Evolutionary conservation across 805 yeast species (phyloP), one percentile per base, ranked within the genome.

Genomic region (Pichia pseudocactophila): DNA sequence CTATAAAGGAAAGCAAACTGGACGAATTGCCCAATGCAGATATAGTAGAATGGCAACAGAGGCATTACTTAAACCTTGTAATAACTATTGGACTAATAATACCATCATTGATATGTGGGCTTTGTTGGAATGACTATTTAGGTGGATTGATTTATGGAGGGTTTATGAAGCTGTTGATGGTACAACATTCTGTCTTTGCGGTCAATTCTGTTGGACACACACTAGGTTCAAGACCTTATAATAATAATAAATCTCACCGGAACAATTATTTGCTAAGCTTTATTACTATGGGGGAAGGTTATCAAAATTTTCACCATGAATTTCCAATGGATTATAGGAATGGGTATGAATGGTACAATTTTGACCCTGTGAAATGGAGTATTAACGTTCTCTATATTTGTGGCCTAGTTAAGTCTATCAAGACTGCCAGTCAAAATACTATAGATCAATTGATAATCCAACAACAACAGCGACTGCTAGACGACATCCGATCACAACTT

Each of bases 231-330:
- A 79, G 82, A 50, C 83, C 94, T 0, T 81, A 74, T 58, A 84
- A 79, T 52, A 84, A 78, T 59, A 74, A 77, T 36, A 82, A 82
- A 53, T 76, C 94, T 45, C 90, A 78, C 52, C 72, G 74, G 57
- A 84, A 76, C 68, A 87, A 71, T 56, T 76, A 79, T 15, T 59
- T 76, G 37, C 72, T 79, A 20, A 78, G 79, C 18, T 56, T 77
- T 13, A 68, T 85, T 13, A 82, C 96, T 0, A 78, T 82, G 56
- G 97, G 97, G 11, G 96, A 89, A 64, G 90, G 95, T 5, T 78
- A 78, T 63, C 94, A 87, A 62, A 89, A 88, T 64, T 90, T 83
- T 66, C 97, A 89, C 65, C 96, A 90, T 65, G 96, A 87, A 64
- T 89, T 89, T 62, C 95, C 96, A 6, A 79, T 82, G 49, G 97